These are phyloP conservation scores for Psilocybe tampanensis DNA, from an alignment of 768 basidiomycete genomes.

Conservation along the genomic window DNA sequence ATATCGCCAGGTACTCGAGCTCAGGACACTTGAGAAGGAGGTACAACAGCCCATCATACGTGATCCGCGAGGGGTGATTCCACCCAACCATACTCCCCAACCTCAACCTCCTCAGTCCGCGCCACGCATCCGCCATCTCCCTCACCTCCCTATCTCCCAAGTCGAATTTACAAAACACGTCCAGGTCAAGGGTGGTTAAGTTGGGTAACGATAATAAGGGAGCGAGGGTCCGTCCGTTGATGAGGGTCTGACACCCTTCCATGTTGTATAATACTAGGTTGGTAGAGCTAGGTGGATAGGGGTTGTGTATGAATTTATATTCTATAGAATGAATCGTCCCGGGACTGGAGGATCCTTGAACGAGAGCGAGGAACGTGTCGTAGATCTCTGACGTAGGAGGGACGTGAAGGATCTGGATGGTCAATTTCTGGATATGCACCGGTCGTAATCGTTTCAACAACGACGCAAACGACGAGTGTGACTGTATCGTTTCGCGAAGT, in stretches of 20 bases:
- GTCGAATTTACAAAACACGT: slow-evolving; percentile 6
- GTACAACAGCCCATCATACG: slow-evolving; percentile 7
- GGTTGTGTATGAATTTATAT: background rate
- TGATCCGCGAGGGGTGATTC: slow-evolving; percentile 1
- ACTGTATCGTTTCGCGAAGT: slow-evolving; percentile 3
- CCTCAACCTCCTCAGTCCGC: slow-evolving; percentile 7
- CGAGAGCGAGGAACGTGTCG: background rate
- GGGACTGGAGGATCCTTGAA: background rate
- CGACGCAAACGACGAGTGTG: background rate
- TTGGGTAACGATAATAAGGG: slow-evolving; percentile 11
- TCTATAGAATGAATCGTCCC: slow-evolving; percentile 1
- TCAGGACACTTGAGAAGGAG: slow-evolving; percentile 9
- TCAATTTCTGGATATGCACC: slow-evolving; percentile 1
- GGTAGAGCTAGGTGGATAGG: background rate
- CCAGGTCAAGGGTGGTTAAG: slow-evolving; percentile 9
- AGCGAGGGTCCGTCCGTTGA: background rate
- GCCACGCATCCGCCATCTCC: slow-evolving; percentile 18
- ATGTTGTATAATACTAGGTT: no score
- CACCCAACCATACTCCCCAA: slow-evolving; percentile 11
- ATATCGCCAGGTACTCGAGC: slow-evolving; percentile 4
- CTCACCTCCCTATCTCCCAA: slow-evolving; percentile 10
- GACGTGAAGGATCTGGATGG: background rate
- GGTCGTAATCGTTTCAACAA: background rate
- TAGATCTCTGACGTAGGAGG: background rate
- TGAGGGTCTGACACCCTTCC: background rate